These are phyloP conservation scores for Floccularia luteovirens DNA, from an alignment of 768 basidiomycete genomes.

Conservation along the genomic window DNA sequence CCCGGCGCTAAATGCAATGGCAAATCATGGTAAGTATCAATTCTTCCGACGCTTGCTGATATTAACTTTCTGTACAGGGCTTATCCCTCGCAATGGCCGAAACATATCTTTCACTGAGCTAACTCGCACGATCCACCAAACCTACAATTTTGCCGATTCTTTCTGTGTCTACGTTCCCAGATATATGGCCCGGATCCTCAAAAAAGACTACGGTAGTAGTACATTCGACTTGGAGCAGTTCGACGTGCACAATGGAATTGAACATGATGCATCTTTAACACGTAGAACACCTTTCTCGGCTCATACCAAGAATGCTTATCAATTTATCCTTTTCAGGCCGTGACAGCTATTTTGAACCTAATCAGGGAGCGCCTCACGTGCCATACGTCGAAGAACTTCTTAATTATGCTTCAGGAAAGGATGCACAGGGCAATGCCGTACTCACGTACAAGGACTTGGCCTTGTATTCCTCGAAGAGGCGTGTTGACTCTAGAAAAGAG, in stretches of 20 bases:
- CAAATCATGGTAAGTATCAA: conserved; percentile 63
- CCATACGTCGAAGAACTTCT: conserved; percentile 50
- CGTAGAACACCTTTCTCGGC: conserved; percentile 29
- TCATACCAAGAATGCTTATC: not conserved
- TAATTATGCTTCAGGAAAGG: conserved; percentile 50
- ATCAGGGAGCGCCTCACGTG: conserved; percentile 47
- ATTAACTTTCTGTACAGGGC: conserved; percentile 30
- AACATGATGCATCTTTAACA: conserved; percentile 59
- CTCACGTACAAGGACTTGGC: conserved; percentile 58
- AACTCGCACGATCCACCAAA: conserved; percentile 31
- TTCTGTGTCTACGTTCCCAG: conserved; percentile 66
- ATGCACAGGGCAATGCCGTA: conserved; percentile 32
- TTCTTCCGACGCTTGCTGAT: conserved; percentile 11
- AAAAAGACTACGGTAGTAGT: conserved; percentile 48
- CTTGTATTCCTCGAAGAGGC: conserved; percentile 48
- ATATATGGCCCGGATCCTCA: conserved; percentile 48
- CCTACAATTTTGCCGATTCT: conserved; percentile 64
- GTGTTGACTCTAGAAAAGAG: conserved; percentile 39
- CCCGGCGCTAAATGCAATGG: conserved; percentile 73
- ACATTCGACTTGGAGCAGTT: conserved; percentile 62
- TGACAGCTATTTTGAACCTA: conserved; percentile 33
- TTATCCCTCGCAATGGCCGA: conserved; percentile 56
- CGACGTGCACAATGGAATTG: conserved; percentile 68
- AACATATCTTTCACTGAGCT: conserved; percentile 58
- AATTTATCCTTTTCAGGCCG: conserved; percentile 30